Conservation (phyloP, 331 rosid genomes). For the Stylosanthes scabra region DNA sequence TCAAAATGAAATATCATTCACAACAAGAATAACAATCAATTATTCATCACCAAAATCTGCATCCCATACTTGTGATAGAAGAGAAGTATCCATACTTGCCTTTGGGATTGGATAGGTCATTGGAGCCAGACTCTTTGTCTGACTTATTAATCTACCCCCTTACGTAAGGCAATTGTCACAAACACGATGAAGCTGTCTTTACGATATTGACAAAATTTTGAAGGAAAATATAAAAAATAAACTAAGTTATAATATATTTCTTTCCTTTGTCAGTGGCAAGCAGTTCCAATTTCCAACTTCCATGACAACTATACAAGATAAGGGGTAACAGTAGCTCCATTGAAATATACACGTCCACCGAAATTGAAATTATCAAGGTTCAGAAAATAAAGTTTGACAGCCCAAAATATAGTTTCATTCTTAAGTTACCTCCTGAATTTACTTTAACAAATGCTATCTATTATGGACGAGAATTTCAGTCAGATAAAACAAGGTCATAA, state of each 20-base stretch:
- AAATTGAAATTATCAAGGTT: neutral
- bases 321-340: neutral
- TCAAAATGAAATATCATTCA: neutral
- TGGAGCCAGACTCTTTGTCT: neutral
- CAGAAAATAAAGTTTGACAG: neutral
- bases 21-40: neutral
- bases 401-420: neutral
- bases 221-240: no score
- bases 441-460: constrained; percentile 15
- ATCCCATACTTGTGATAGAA: neutral
- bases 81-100: neutral
- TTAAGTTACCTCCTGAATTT: neutral
- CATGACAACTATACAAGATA: constrained; percentile 8
- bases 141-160: constrained; percentile 13
- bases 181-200: neutral
- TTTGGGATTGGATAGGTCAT: neutral
- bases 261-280: neutral
- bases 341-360: neutral
- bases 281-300: neutral
- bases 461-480: neutral
- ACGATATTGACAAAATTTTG: no score
- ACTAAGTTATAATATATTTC: neutral
- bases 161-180: constrained; percentile 24
- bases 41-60: neutral
- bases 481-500: neutral